Evolutionary conservation across 140 eudicot species (phyloP).

Genomic region (Stevia rebaudiana): DNA sequence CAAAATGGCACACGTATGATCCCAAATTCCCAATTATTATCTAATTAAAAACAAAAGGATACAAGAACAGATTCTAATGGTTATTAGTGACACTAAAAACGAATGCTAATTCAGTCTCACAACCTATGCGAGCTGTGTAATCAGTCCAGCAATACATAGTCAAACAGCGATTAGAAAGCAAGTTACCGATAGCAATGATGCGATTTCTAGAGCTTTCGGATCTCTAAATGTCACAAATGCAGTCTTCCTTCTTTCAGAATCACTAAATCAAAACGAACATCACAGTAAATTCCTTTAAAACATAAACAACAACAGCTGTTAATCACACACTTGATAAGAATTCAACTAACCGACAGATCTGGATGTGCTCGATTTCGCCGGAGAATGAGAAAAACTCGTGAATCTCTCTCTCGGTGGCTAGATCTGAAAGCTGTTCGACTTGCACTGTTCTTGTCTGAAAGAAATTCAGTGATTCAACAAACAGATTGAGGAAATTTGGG

Average conservation of each 20-base stretch:
- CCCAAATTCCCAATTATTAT: neutral
- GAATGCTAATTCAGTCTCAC: neutral
- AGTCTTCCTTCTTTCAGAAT: constrained; percentile 43
- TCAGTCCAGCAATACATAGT: neutral
- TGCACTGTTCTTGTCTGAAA: constrained; percentile 62
- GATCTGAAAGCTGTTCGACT: constrained; percentile 77
- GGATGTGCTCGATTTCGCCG: constrained; percentile 79
- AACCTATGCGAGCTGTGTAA: neutral
- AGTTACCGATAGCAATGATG: constrained; percentile 67
- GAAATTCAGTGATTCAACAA: constrained; percentile 7
- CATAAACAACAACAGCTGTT: neutral
- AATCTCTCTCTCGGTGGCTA: constrained; percentile 75
- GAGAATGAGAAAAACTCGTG: constrained; percentile 87
- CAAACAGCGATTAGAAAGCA: neutral
- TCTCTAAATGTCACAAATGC: constrained; percentile 89
- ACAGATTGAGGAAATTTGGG: neutral
- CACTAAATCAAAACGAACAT: constrained; percentile 43
- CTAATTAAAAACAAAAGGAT: neutral
- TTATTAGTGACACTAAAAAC: neutral
- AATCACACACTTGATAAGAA: neutral
- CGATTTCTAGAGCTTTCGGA: constrained; percentile 86
- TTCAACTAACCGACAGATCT: constrained; percentile 58
- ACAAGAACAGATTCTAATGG: neutral
- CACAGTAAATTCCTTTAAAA: neutral
- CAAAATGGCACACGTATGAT: neutral